Conservation (phyloP, 306 rosid species). For the Cyamopsis tetragonoloba region DNA sequence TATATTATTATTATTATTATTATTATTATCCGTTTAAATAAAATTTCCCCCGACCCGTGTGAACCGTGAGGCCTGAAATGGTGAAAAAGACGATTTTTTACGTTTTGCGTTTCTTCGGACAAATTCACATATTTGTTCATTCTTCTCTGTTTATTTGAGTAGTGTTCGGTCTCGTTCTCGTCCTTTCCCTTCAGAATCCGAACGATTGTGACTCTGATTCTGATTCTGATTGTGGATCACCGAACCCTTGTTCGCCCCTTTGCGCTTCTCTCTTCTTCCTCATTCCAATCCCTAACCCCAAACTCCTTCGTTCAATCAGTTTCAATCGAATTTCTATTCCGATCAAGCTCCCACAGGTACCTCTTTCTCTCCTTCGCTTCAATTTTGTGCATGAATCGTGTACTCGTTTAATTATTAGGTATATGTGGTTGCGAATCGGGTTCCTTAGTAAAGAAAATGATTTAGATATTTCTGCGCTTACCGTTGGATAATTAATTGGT, state of each 20-base stretch:
- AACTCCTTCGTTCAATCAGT: slow-evolving; percentile 27
- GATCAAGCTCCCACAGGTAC: slow-evolving; percentile 19
- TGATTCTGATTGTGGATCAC: slow-evolving; percentile 24
- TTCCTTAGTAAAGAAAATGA: background rate
- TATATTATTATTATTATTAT: no score
- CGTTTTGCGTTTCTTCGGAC: no score
- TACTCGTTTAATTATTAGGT: background rate
- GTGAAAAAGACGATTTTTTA: no score
- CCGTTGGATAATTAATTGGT: background rate
- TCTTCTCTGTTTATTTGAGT: no score
- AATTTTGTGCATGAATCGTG: no score
- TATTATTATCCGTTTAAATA: no score
- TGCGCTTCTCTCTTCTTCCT: slow-evolving; percentile 4
- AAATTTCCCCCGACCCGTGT: no score
- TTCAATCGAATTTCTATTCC: background rate
- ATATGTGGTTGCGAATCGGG: slow-evolving; percentile 9
- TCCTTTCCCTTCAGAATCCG: slow-evolving; percentile 2
- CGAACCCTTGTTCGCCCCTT: slow-evolving; percentile 21
- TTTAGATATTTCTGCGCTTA: background rate
- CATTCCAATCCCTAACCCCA: slow-evolving; percentile 36
- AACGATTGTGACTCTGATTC: slow-evolving; percentile 4
- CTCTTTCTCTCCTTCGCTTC: no score
- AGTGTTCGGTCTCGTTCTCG: background rate
- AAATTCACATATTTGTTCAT: no score
- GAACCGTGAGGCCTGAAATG: no score